A percentile compares a stretch with the other conserved stretches of the same genome.
phyloP scores from a whole-genome alignment of 208 protist genomes.

The Leishmania lainsoni region DNA sequence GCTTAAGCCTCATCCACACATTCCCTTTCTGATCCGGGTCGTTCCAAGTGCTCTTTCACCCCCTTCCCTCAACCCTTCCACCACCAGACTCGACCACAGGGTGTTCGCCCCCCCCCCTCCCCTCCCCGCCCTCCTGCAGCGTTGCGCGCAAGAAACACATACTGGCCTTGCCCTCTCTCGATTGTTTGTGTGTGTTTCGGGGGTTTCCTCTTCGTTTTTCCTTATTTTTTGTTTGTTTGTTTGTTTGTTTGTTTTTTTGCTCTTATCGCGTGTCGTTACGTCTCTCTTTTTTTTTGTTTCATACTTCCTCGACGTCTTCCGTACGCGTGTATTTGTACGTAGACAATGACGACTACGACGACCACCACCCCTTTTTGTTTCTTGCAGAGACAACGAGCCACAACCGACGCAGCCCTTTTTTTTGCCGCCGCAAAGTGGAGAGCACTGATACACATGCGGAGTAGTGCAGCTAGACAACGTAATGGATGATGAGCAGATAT shows the following conservation, averaged over 20 bases:
- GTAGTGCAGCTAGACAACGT: background rate
- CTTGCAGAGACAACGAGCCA: background rate
- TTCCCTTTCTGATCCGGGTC: background rate
- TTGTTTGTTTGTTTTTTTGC: too few species aligned
- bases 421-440: background rate
- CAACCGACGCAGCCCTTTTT: background rate
- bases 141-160: background rate
- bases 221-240: too few species aligned
- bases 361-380: background rate
- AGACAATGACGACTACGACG: background rate
- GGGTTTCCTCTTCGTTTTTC: background rate
- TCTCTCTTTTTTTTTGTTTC: background rate
- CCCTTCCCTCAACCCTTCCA: background rate
- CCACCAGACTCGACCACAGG: background rate
- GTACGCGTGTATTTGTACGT: constrained; percentile 10
- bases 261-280: background rate
- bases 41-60: background rate
- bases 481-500: background rate
- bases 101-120: too few species aligned
- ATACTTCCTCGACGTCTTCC: background rate
- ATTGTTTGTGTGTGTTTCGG: too few species aligned
- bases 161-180: background rate
- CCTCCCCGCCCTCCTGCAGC: background rate
- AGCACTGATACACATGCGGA: background rate
- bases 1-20: background rate